Percentiles rank a stretch among this genome's conserved stretches.
phyloP scores from a whole-genome alignment of 257 asterid genomes.

The Datura wrightii region DNA sequence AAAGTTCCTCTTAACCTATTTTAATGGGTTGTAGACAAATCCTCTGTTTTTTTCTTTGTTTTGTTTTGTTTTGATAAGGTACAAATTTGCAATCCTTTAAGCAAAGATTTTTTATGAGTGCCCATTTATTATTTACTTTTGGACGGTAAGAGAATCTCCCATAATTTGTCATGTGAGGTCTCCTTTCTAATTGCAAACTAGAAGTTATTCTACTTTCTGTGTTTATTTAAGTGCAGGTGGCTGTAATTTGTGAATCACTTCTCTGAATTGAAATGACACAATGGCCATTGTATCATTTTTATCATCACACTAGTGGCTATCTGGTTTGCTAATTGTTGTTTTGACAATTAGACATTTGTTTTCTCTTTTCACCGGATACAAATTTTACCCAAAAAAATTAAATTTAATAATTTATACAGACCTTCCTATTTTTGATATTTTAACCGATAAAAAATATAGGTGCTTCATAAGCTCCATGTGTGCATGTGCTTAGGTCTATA shows the following conservation, averaged over 20 bases:
- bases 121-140: background rate
- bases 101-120: background rate
- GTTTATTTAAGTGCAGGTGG: background rate
- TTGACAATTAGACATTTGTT: constrained; percentile 1
- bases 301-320: background rate
- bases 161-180: background rate
- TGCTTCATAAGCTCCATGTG: background rate
- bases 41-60: background rate
- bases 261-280: background rate
- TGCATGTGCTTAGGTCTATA: background rate
- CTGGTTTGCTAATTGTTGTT: background rate
- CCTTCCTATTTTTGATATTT: background rate
- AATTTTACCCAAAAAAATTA: background rate
- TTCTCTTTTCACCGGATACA: background rate
- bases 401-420: background rate
- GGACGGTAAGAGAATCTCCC: background rate
- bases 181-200: background rate
- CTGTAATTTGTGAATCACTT: background rate
- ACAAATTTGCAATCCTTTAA: background rate
- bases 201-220: background rate
- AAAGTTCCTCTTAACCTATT: background rate
- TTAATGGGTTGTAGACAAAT: background rate
- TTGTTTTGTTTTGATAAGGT: background rate
- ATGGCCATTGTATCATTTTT: background rate
- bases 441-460: background rate